Base-by-base conservation (phyloP, 2,329 filamentous ascomycete species). In the Ustilaginoidea virens region DNA sequence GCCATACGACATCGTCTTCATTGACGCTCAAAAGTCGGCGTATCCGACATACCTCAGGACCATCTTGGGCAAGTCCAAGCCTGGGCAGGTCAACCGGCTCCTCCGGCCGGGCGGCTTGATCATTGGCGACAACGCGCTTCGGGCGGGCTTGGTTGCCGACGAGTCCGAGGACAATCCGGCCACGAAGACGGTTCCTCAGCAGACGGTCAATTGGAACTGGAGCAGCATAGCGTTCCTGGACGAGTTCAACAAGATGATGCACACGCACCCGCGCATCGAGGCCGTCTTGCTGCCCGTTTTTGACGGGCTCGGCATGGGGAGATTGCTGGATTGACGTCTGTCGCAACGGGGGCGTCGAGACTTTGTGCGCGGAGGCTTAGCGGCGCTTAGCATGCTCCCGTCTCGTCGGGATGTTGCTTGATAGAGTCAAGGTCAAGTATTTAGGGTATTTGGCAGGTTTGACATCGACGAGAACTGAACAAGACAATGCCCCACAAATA, bases 121-220 rank as follows among this genome's bases (percentile, higher is more conserved):
- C 30, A 47, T 63, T 4, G 60, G 56, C 3, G 62, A 66, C 41
- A 65, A 66, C 31, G 51, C 59, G 23, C 48, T 66, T 17, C 53
- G 54, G 3, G 43, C 46, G 5, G 60, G 52, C 9, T 46, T 61
- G 5, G 53, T 65, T 4, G 59, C 56, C 1, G 43, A 43, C 19
- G 23, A 26, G n/a, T 16, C 12, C 17, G 29, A 26, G 11, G 24
- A 31, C 11, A 31, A 31, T n/a, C 29, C 29, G 18, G 28, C 28
- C 8, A 24, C 28, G 3, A 29, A 20, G 23, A 29, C 21, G 28
- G 21, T 33, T 3, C 27, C 26, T n/a, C 17, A 13, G n/a, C 17
- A 29, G 13, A 33, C 31, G n/a, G 19, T 15, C 14, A 33, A 33
- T 14, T 33, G 31, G 31, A 21, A 22, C 4, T 33, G 27, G 27